Percentiles rank a stretch among this genome's conserved stretches.
phyloP scores from a whole-genome alignment of 2,329 filamentous ascomycete genomes.

The Sporothrix protearum region DNA sequence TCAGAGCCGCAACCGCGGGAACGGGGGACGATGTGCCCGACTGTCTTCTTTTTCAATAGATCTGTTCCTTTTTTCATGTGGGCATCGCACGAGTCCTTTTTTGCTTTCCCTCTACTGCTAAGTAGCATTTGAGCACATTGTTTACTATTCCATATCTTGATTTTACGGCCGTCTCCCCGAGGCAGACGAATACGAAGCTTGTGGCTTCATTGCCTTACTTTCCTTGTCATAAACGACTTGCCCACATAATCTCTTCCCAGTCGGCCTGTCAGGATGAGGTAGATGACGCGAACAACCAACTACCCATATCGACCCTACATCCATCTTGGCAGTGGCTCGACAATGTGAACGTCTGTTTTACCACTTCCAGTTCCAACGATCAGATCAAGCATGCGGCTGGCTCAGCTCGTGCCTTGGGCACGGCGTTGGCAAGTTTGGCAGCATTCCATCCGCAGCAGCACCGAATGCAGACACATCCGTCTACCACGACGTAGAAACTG shows the following conservation, averaged over 20 bases:
- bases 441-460: not conserved
- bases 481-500: slow-evolving; percentile 33
- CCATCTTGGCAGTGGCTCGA: no score
- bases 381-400: slow-evolving; percentile 1
- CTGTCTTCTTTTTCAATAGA: not conserved
- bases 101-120: no score
- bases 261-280: not conserved
- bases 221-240: no score
- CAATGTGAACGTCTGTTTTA: no score
- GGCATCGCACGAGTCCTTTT: not conserved
- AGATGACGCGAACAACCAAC: not conserved
- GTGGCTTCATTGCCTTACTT: no score
- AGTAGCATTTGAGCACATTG: not conserved
- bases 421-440: slow-evolving; percentile 2
- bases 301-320: no score
- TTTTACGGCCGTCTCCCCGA: not conserved
- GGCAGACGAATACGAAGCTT: not conserved
- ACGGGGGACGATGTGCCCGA: not conserved
- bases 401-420: slow-evolving; percentile 4
- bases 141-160: not conserved
- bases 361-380: no score
- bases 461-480: slow-evolving; percentile 13
- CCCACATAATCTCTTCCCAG: not conserved
- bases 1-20: slow-evolving; percentile 7
- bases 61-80: not conserved